Base-by-base conservation (phyloP, 371 early-diverging fungal genomes). In the Nematocida displodere region DNA sequence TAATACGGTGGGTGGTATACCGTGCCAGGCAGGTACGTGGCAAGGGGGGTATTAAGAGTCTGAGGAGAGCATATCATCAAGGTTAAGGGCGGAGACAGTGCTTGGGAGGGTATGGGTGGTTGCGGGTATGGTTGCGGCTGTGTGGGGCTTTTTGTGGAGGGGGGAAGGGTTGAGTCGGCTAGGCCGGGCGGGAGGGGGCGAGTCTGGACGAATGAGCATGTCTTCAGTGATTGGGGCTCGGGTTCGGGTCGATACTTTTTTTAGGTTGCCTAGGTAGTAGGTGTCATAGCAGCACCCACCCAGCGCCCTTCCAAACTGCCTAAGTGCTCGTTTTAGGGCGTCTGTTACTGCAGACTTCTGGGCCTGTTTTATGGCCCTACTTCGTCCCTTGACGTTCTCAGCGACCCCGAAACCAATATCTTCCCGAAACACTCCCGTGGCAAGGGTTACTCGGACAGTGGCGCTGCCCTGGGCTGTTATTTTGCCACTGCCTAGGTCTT, bases 211-310 rank as follows among this genome's bases (percentile, higher is more conserved):
- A 24, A 71, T 71, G 36, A 71, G 49, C 4, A 17, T 22, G 0
- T 5, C 5, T 37, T 29, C 61, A 8, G 54, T 36, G n/a, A 71
- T 37, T 4, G 50, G 52, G 4, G 29, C 13, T 0, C 5, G 20
- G 31, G 5, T n/a, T 11, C 15, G 58, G 26, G 26, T 52, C 65
- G 81, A 54, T 8, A 44, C 61, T n/a, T 61, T 81, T 17, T 78
- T 71, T 11, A 95, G 78, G 29, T 85, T 83, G 63, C 80, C 85
- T 40, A 91, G 61, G 82, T 85, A 94, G 8, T 86, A 85, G 83
- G 93, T 94, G 80, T 96, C 92, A 80, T 94, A 93, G 1, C 93
- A 83, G 71, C 96, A 95, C 76, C 92, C 92, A 17, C 98, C 98
- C 47, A 96, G 68, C 5, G 87, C 87, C 71, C 92, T 91, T 20